Evolutionary conservation across 805 yeast species (phyloP).

Genomic region (Debaryomyces hansenii): DNA sequence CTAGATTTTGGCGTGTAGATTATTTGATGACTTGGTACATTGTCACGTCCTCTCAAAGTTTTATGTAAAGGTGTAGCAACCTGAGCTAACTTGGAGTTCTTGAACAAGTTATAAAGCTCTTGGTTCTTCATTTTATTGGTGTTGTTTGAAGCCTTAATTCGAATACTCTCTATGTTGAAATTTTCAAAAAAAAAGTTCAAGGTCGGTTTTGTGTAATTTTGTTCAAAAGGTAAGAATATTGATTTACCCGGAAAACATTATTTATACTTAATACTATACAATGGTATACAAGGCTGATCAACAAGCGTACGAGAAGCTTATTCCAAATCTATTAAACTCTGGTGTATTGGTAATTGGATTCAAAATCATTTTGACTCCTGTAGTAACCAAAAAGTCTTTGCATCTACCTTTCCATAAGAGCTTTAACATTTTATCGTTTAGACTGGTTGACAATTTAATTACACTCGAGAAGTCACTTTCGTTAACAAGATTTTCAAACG

Average conservation of each 20-base stretch:
- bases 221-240: neutral
- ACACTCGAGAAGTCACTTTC: conserved; percentile 66
- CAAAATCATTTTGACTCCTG: conserved; percentile 61
- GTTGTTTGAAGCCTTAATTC: neutral
- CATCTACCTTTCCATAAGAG: conserved; percentile 87
- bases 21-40: conserved; percentile 68
- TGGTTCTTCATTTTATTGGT: conserved; percentile 23
- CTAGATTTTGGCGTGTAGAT: conserved; percentile 68
- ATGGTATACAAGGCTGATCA: conserved; percentile 17
- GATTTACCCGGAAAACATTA: conserved; percentile 2
- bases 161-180: neutral
- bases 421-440: conserved; percentile 60
- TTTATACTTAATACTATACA: neutral
- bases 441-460: conserved; percentile 68
- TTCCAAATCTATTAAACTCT: conserved; percentile 52
- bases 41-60: conserved; percentile 24
- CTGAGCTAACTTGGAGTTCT: conserved; percentile 42
- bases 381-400: conserved; percentile 73
- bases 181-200: conserved; percentile 1
- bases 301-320: conserved; percentile 63
- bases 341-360: conserved; percentile 42
- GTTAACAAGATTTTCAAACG: conserved; percentile 50
- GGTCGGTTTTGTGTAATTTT: neutral
- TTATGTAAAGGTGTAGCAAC: conserved; percentile 42
- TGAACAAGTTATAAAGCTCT: conserved; percentile 35